Conservation (phyloP, 1,139 yeast species). For the Diutina mesorugosa region DNA sequence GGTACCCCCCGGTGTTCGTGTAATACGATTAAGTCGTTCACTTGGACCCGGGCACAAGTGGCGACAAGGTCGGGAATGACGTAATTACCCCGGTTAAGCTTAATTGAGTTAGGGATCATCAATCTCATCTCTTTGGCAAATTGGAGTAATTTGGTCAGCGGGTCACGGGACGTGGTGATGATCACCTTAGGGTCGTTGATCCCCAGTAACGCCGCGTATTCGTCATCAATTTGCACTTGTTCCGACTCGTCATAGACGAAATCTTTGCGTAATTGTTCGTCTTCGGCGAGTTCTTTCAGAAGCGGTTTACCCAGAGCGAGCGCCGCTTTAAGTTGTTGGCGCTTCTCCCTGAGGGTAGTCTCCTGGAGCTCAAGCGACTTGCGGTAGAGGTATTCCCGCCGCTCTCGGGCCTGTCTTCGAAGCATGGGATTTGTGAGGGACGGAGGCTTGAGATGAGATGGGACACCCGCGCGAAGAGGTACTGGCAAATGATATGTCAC, state of each 20-base stretch:
- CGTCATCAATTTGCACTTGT: conserved; percentile 66
- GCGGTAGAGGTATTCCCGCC: conserved; percentile 83
- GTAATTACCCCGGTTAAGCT: conserved; percentile 88
- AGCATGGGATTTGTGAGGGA: conserved; percentile 25
- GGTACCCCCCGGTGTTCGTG: conserved; percentile 99
- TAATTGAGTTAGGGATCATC: conserved; percentile 78
- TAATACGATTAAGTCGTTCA: conserved; percentile 72
- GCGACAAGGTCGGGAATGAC: conserved; percentile 75
- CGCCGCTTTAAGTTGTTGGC: conserved; percentile 79
- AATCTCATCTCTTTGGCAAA: conserved; percentile 87
- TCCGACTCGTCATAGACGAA: conserved; percentile 74
- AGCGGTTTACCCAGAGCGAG: conserved; percentile 85
- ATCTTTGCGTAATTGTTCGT: conserved; percentile 65
- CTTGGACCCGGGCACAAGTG: conserved; percentile 57
- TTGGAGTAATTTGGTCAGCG: conserved; percentile 72
- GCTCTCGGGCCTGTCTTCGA: conserved; percentile 88
- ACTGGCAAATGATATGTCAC: no score
- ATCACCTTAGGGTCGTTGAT: conserved; percentile 84
- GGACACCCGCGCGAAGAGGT: neutral
- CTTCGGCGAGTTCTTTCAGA: conserved; percentile 84
- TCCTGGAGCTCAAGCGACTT: conserved; percentile 88
- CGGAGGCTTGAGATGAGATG: neutral
- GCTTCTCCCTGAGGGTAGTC: conserved; percentile 69
- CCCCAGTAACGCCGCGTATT: conserved; percentile 79
- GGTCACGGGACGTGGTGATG: conserved; percentile 89